phyloP scores from a whole-genome alignment of 148 eudicot species.

The Camellia granthamiana region DNA sequence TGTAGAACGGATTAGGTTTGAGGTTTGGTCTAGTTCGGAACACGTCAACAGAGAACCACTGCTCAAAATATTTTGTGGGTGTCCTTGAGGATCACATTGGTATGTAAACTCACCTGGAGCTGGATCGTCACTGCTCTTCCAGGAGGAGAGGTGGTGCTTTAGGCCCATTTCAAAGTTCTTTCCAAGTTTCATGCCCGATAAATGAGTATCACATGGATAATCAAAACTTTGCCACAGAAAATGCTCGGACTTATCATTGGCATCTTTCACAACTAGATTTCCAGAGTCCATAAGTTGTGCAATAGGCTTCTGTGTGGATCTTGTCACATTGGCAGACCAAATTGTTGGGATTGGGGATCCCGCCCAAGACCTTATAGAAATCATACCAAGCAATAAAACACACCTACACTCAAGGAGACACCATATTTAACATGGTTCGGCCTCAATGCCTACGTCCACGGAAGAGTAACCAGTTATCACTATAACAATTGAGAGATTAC shows the following conservation, averaged over 20 bases:
- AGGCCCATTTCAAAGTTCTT: background rate
- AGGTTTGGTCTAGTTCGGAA: background rate
- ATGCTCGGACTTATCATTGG: constrained; percentile 15
- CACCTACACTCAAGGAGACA: no score
- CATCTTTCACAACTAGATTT: constrained; percentile 32
- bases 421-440: no score
- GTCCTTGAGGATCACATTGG: background rate
- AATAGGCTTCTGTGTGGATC: constrained; percentile 15
- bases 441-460: no score
- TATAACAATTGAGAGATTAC: no score
- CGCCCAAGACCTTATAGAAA: no score
- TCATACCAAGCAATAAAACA: no score
- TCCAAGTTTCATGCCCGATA: background rate
- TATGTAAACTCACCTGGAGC: background rate
- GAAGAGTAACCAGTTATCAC: no score
- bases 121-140: background rate
- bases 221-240: constrained; percentile 41
- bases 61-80: background rate
- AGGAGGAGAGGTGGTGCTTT: background rate
- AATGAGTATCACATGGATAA: background rate
- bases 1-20: background rate
- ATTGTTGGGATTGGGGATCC: no score
- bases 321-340: constrained; percentile 20
- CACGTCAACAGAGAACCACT: background rate
- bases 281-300: constrained; percentile 33